These are phyloP conservation scores for Diospyros lotus DNA, from an alignment of 148 eudicot genomes.

Conservation along the genomic window DNA sequence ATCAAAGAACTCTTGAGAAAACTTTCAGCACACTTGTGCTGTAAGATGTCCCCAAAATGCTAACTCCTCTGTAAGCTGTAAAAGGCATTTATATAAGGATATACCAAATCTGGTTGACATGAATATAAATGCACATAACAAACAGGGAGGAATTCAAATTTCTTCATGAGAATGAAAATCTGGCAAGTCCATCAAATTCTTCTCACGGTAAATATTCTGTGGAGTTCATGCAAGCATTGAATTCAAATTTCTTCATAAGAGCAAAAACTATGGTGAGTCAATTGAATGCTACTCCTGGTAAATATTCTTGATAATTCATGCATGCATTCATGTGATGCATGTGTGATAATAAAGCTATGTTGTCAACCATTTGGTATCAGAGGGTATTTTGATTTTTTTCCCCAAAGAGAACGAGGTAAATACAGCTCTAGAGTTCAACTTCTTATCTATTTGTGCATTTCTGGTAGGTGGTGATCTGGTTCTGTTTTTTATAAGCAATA, in stretches of 20 bases:
- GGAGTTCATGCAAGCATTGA: neutral
- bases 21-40: neutral
- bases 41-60: neutral
- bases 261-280: neutral
- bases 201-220: neutral
- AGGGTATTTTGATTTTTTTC: neutral
- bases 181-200: neutral
- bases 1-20: neutral
- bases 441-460: neutral
- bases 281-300: neutral
- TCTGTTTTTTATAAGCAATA: neutral
- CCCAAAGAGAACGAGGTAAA: neutral
- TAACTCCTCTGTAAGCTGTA: neutral
- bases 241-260: neutral
- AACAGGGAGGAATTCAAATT: neutral
- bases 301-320: neutral
- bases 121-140: neutral
- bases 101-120: slow-evolving; percentile 1
- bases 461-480: neutral
- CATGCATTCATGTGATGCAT: neutral
- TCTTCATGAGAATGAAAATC: neutral
- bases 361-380: neutral
- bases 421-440: neutral
- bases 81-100: neutral
- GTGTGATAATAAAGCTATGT: neutral